Evolutionary conservation across 2,329 filamentous ascomycete genomes (phyloP), one percentile per base, ranked within the genome.

Genomic region (Shiraia sp.): DNA sequence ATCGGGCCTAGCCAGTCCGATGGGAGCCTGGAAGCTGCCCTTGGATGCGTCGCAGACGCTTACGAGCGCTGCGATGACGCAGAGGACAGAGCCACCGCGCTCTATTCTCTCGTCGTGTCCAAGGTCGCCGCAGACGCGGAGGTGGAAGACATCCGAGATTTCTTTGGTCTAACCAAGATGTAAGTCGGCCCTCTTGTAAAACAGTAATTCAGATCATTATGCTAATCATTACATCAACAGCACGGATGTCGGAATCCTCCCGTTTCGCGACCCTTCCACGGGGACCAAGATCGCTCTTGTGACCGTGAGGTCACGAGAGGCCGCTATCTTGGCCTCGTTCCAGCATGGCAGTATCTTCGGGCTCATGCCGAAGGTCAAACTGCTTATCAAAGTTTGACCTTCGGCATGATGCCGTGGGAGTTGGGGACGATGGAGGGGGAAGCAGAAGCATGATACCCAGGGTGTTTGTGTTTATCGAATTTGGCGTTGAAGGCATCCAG

Each of bases 41-140:
- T 54, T 14, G 7, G 47, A 17, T 39, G 52, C 10, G 41, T 31
- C 4, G 15, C 53, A 15, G 30, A 49, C 1, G 55, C 49, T 4
- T 47, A 58, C 13, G 28, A 44, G 17, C 30, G 22, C 8, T 44
- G 50, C 17, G 35, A 10, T 5, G 40, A 24, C 9, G 31, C 31
- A 1, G 48, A 53, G 31, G 48, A 58, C 15, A 40, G 44, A 14
- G 41, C 29, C 2, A 42, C 35, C 16, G 33, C 55, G 0, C 37
- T 42, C 6, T 19, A 39, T 13, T 51, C 55, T 10, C 40, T 66
- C 4, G 40, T 64, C 12, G 41, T 64, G 6, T 52, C 51, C 6
- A 63, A 64, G 14, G 43, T 67, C 14, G 61, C 63, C n/a, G 57
- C 57, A 4, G 51, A 40, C 27, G 55, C 53, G 9, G 49, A 48